A percentile compares a stretch with the other conserved stretches of the same genome.
Conservation (phyloP, 768 basidiomycete species). For the Suillus ampliporus region DNA sequence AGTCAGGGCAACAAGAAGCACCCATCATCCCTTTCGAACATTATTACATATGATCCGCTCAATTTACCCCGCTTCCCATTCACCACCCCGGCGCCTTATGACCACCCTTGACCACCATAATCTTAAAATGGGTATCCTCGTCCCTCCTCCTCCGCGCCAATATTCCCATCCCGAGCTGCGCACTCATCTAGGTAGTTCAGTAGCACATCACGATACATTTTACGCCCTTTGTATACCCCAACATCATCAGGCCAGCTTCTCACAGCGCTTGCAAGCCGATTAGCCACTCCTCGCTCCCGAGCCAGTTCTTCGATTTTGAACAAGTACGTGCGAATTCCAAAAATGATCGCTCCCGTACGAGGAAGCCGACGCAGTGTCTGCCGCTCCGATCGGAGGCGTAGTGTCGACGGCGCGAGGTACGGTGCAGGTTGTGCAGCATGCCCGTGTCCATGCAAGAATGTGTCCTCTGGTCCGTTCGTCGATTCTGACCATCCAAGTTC, state of each 20-base stretch:
- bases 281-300: slow-evolving; percentile 62
- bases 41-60: slow-evolving; percentile 1
- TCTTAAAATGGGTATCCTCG: slow-evolving; percentile 18
- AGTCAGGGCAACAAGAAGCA: not conserved
- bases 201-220: slow-evolving; percentile 28
- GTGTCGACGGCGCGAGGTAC: slow-evolving; percentile 42
- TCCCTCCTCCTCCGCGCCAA: slow-evolving; percentile 17
- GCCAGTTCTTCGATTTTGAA: slow-evolving; percentile 57
- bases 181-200: slow-evolving; percentile 30
- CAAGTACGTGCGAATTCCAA: slow-evolving; percentile 72
- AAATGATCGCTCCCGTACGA: slow-evolving; percentile 65
- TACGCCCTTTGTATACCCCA: slow-evolving; percentile 33
- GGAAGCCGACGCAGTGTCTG: slow-evolving; percentile 72
- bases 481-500: slow-evolving; percentile 69
- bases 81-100: slow-evolving; percentile 16
- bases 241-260: slow-evolving; percentile 72
- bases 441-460: slow-evolving; percentile 38
- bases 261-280: slow-evolving; percentile 65
- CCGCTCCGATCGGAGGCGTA: slow-evolving; percentile 66
- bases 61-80: slow-evolving; percentile 11
- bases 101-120: slow-evolving; percentile 12
- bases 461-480: slow-evolving; percentile 60
- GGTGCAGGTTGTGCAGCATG: slow-evolving; percentile 23
- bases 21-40: not conserved
- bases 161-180: slow-evolving; percentile 26